phyloP scores from a whole-genome alignment of 345 rosid genomes.

The Eucalyptus virginea region DNA sequence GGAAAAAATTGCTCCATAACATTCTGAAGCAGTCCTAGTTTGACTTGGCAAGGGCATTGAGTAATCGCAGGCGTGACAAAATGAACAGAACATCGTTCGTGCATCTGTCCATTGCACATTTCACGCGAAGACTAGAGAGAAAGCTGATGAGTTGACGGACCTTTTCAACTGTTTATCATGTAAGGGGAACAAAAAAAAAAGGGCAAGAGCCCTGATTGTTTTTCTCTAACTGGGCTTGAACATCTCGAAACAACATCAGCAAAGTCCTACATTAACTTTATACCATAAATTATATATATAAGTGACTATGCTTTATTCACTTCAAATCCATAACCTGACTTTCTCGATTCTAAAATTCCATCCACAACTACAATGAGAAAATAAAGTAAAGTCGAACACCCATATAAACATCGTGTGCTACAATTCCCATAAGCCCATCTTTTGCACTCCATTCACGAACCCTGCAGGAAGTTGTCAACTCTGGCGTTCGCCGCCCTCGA shows the following conservation, averaged over 20 bases:
- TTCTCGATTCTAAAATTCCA: not conserved
- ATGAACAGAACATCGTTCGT: not conserved
- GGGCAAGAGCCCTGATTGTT: not conserved
- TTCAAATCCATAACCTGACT: not conserved
- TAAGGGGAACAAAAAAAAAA: not conserved
- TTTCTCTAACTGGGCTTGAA: not conserved
- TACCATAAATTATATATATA: not conserved
- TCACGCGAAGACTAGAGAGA: not conserved
- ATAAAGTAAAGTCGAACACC: not conserved
- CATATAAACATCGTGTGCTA: not conserved
- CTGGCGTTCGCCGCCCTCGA: constrained; percentile 29
- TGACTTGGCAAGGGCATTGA: not conserved
- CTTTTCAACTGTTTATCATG: not conserved
- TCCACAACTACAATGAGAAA: not conserved
- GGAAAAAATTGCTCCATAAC: not conserved
- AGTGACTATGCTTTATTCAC: not conserved
- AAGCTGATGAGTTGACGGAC: not conserved
- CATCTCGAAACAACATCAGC: not conserved
- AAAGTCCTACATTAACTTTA: not conserved
- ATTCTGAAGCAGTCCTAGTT: not conserved
- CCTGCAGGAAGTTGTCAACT: constrained; percentile 34
- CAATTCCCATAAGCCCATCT: not conserved
- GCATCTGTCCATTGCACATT: not conserved
- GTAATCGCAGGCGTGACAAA: not conserved
- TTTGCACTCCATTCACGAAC: not conserved